Conservation (phyloP, 2,329 filamentous ascomycete genomes). For the Cyanodermella asteris region DNA sequence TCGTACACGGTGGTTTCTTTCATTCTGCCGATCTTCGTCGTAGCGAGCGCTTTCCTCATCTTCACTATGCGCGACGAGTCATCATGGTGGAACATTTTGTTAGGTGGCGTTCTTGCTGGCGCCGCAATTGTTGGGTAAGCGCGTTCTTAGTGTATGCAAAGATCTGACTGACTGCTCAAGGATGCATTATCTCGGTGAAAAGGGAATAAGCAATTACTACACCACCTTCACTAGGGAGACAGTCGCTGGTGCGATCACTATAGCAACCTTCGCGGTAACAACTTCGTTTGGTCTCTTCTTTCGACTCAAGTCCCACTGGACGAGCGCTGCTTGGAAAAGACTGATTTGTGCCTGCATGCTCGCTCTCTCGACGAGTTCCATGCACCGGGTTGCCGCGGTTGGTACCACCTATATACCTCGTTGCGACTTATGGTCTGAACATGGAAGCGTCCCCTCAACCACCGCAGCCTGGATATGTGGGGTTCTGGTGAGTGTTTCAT, state of each 20-base stretch:
- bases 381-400: slow-evolving; percentile 65
- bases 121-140: too few species aligned
- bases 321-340: slow-evolving; percentile 57
- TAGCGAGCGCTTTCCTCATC: slow-evolving; percentile 49
- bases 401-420: slow-evolving; percentile 49
- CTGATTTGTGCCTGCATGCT: slow-evolving; percentile 43
- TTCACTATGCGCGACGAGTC: slow-evolving; percentile 39
- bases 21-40: slow-evolving; percentile 54
- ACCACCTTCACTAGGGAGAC: slow-evolving; percentile 38
- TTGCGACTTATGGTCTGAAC: slow-evolving; percentile 15
- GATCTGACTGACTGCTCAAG: too few species aligned
- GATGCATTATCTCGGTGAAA: slow-evolving; percentile 79
- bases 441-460: not conserved
- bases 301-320: slow-evolving; percentile 53
- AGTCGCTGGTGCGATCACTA: slow-evolving; percentile 46
- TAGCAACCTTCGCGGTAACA: slow-evolving; percentile 51
- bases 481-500: slow-evolving; percentile 20
- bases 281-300: slow-evolving; percentile 57
- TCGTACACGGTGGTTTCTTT: slow-evolving; percentile 57
- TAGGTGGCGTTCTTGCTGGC: slow-evolving; percentile 49
- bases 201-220: slow-evolving; percentile 56
- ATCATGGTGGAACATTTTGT: slow-evolving; percentile 34
- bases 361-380: slow-evolving; percentile 55
- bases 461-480: not conserved
- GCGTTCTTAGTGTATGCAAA: too few species aligned